phyloP scores from a whole-genome alignment of 2,329 filamentous ascomycete species.

The Venturia pyrina region DNA sequence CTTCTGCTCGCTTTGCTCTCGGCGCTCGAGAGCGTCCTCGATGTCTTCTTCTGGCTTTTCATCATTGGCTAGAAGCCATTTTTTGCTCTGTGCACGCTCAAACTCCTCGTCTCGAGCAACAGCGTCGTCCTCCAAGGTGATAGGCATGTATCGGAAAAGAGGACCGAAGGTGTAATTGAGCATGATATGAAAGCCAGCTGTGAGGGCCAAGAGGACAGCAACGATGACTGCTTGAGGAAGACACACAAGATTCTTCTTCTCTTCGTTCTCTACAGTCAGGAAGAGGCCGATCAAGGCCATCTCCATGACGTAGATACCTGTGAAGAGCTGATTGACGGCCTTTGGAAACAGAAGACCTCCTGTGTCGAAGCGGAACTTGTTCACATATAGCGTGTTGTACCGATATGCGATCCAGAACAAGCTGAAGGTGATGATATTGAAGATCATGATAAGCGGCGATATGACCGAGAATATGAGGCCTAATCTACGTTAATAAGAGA shows the following conservation, averaged over 20 bases:
- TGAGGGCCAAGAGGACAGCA: constrained; percentile 64
- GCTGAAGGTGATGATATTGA: constrained; percentile 85
- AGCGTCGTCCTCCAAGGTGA: constrained; percentile 92
- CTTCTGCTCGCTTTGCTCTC: constrained; percentile 28
- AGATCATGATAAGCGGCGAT: constrained; percentile 80
- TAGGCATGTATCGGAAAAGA: constrained; percentile 78
- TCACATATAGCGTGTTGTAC: constrained; percentile 96
- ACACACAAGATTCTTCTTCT: constrained; percentile 45
- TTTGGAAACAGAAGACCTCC: constrained; percentile 85
- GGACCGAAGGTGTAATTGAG: constrained; percentile 78
- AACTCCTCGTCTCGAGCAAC: constrained; percentile 86
- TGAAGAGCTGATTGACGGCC: constrained; percentile 92
- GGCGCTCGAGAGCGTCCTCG: constrained; percentile 34
- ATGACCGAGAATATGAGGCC: constrained; percentile 68
- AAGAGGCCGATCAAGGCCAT: constrained; percentile 83
- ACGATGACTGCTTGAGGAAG: constrained; percentile 73
- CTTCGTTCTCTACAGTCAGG: constrained; percentile 58
- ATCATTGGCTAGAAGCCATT: constrained; percentile 51
- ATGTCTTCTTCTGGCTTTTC: constrained; percentile 33
- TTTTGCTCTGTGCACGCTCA: constrained; percentile 62
- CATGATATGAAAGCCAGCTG: constrained; percentile 65
- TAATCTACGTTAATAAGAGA: neutral
- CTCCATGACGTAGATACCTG: constrained; percentile 90
- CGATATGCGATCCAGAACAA: constrained; percentile 90
- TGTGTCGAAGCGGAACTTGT: constrained; percentile 78